Conservation (phyloP, 441 rosid species). For the Gossypium trilobum region DNA sequence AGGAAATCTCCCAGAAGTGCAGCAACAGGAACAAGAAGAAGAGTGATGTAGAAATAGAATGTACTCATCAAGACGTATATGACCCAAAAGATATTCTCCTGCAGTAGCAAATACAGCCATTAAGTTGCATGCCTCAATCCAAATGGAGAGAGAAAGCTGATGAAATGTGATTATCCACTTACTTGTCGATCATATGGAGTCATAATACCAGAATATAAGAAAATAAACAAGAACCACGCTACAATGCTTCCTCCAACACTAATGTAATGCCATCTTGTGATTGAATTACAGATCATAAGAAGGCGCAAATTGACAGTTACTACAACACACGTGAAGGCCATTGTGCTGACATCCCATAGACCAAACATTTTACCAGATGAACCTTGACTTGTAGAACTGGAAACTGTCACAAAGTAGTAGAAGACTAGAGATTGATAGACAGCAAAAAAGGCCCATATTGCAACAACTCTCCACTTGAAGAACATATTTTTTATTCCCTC, state of each 20-base stretch:
- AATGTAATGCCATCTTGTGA: conserved; percentile 86
- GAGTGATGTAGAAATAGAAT: conserved; percentile 65
- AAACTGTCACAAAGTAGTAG: conserved; percentile 53
- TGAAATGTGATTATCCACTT: conserved; percentile 18
- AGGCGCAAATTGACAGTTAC: conserved; percentile 89
- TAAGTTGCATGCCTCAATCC: not conserved
- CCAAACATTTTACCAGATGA: conserved; percentile 85
- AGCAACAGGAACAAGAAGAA: conserved; percentile 69
- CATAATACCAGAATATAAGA: conserved; percentile 57
- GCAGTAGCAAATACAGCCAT: conserved; percentile 21
- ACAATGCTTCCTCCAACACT: conserved; percentile 89
- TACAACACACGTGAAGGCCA: conserved; percentile 94
- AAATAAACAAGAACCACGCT: conserved; percentile 80
- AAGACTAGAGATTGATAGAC: conserved; percentile 83
- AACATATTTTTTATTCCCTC: conserved; percentile 81
- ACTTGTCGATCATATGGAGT: conserved; percentile 52
- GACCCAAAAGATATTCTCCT: conserved; percentile 80
- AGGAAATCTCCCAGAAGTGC: conserved; percentile 90
- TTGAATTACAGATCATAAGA: conserved; percentile 86
- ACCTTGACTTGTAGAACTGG: conserved; percentile 54
- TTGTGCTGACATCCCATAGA: conserved; percentile 94
- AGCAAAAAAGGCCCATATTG: conserved; percentile 80
- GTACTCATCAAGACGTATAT: conserved; percentile 87
- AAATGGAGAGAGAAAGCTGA: not conserved
- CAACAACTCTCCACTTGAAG: conserved; percentile 89